Conservation (phyloP, 805 yeast genomes). For the Candida maris region DNA sequence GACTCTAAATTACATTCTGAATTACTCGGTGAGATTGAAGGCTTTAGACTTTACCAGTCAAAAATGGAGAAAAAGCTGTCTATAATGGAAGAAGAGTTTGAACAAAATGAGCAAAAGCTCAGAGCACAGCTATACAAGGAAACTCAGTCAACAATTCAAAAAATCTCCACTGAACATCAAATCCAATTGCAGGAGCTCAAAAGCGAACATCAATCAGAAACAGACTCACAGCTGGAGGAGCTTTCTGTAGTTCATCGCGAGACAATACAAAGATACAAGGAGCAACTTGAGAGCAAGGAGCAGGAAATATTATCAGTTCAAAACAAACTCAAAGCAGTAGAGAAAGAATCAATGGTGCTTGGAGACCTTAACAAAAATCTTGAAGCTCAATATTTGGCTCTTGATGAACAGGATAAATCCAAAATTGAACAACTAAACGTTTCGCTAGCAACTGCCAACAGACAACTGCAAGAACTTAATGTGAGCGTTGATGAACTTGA, state of each 20-base stretch:
- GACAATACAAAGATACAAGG: slow-evolving; percentile 24
- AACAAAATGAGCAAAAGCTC: slow-evolving; percentile 28
- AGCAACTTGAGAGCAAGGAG: slow-evolving; percentile 9
- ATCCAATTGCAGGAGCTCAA: slow-evolving; percentile 32
- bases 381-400: slow-evolving; percentile 4
- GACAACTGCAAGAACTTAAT: slow-evolving; percentile 6
- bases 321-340: slow-evolving; percentile 11
- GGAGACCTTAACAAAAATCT: slow-evolving; percentile 6
- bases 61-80: slow-evolving; percentile 20
- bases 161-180: slow-evolving; percentile 34
- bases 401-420: slow-evolving; percentile 6
- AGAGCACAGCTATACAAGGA: slow-evolving; percentile 30
- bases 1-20: slow-evolving; percentile 18
- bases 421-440: slow-evolving; percentile 4
- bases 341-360: slow-evolving; percentile 7
- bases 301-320: slow-evolving; percentile 5
- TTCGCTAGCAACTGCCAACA: slow-evolving; percentile 5
- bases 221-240: slow-evolving; percentile 30
- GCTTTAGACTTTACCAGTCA: slow-evolving; percentile 22
- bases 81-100: slow-evolving; percentile 23
- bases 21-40: slow-evolving; percentile 25
- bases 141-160: slow-evolving; percentile 35
- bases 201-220: slow-evolving; percentile 19
- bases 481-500: slow-evolving; percentile 7
- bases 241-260: slow-evolving; percentile 33